Percentiles rank a stretch among this genome's conserved stretches.
Evolutionary conservation across 495 filamentous ascomycete species (phyloP).

Genomic region (Pseudevernia furfuracea): DNA sequence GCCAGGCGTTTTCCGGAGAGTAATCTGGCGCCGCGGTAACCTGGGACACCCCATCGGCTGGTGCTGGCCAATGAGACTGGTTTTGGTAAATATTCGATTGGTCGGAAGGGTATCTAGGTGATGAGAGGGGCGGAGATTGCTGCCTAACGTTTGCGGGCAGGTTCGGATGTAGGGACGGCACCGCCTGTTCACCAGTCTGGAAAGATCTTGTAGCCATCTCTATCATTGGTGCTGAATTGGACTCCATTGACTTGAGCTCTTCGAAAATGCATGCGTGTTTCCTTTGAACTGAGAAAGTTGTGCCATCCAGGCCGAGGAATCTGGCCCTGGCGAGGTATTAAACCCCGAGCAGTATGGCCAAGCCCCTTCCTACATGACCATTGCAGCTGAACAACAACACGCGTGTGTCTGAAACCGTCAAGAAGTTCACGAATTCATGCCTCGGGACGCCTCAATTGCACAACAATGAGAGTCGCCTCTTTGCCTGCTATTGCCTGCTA

Average conservation of each 20-base stretch:
- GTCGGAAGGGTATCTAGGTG: not conserved
- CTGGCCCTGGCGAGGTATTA: not conserved
- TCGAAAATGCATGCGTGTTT: not conserved
- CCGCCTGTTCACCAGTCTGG: not conserved
- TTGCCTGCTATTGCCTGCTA: not conserved
- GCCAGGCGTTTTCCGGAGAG: not conserved
- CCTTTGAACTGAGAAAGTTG: not conserved
- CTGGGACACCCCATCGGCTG: not conserved
- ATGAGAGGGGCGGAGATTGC: not conserved
- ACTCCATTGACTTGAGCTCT: not conserved
- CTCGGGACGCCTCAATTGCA: not conserved
- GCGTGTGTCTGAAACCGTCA: not conserved
- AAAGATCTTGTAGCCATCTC: not conserved
- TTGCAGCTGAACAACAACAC: slow-evolving; percentile 2
- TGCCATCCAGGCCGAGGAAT: not conserved
- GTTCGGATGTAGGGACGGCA: not conserved
- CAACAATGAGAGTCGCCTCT: not conserved
- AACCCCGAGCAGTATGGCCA: not conserved
- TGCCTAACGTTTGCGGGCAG: not conserved
- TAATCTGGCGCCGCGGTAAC: not conserved
- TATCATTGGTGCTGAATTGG: not conserved
- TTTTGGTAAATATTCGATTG: not conserved
- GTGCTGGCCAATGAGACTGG: not conserved
- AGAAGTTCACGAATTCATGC: not conserved
- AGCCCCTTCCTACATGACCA: not conserved